Evolutionary conservation across 1,139 yeast genomes (phyloP).

Genomic region (Candida glucosophila): DNA sequence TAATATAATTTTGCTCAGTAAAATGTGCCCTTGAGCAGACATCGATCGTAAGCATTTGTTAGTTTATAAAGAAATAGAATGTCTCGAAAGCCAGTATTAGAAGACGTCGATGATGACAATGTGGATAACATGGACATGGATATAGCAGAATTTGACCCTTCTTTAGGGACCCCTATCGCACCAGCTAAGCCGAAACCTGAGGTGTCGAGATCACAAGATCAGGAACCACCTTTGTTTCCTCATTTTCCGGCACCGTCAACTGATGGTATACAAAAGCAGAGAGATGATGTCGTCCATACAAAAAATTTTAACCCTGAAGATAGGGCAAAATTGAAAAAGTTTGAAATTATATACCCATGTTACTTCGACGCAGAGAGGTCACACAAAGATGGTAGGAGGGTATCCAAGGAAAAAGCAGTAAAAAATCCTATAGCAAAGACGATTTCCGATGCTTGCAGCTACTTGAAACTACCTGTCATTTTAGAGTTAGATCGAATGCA

Average conservation of each 20-base stretch:
- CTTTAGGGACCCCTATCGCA: constrained; percentile 58
- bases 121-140: constrained; percentile 92
- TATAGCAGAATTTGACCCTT: constrained; percentile 82
- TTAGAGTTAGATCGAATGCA: constrained; percentile 79
- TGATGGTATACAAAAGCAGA: constrained; percentile 1
- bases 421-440: constrained; percentile 82
- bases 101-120: constrained; percentile 82
- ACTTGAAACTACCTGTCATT: constrained; percentile 43
- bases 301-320: constrained; percentile 38
- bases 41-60: too few relatives aligned
- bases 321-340: constrained; percentile 50
- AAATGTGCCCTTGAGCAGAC: too few relatives aligned
- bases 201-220: constrained; percentile 58
- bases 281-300: constrained; percentile 28
- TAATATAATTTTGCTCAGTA: too few relatives aligned
- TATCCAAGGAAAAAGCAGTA: constrained; percentile 57
- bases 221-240: constrained; percentile 20
- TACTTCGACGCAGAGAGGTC: constrained; percentile 79
- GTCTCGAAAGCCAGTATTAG: constrained; percentile 64
- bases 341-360: constrained; percentile 81
- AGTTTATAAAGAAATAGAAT: constrained; percentile 9
- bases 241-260: constrained; percentile 10
- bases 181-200: constrained; percentile 53
- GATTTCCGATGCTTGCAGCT: constrained; percentile 56
- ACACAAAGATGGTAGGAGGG: constrained; percentile 79